Percentiles rank a stretch among this genome's conserved stretches.
These are phyloP conservation scores for Fusarium illudens DNA, from an alignment of 2,329 filamentous ascomycete genomes.

Conservation along the genomic window DNA sequence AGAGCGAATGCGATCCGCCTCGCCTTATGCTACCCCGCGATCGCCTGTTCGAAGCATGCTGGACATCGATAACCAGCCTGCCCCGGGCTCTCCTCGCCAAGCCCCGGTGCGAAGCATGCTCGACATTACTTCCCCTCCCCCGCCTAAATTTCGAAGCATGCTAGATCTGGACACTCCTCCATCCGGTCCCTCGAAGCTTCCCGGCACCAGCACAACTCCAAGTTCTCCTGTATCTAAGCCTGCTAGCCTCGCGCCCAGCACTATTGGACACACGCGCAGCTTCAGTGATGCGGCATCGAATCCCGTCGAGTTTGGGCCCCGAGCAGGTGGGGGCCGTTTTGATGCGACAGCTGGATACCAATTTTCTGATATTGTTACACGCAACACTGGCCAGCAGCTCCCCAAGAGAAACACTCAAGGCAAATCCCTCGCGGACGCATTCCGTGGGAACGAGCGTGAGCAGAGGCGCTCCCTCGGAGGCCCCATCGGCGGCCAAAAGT, in stretches of 20 bases:
- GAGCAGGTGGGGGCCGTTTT: constrained; percentile 38
- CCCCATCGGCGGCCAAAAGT: constrained; percentile 52
- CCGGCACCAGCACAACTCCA: constrained; percentile 47
- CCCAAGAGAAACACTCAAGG: constrained; percentile 62
- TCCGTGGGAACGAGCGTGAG: constrained; percentile 59
- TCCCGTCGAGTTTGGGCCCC: constrained; percentile 56
- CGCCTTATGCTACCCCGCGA: constrained; percentile 65
- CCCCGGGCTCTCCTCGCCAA: constrained; percentile 51
- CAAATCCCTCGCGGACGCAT: constrained; percentile 60
- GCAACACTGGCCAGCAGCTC: constrained; percentile 56
- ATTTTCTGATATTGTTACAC: constrained; percentile 67
- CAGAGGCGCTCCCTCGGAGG: constrained; percentile 52
- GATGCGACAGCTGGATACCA: constrained; percentile 66
- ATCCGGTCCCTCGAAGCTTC: constrained; percentile 29
- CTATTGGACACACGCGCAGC: constrained; percentile 53
- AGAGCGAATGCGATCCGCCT: constrained; percentile 56
- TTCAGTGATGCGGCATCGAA: constrained; percentile 63
- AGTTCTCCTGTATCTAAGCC: constrained; percentile 43
- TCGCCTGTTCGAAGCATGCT: constrained; percentile 70
- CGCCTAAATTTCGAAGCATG: constrained; percentile 60
- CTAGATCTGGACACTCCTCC: constrained; percentile 57
- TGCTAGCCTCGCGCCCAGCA: constrained; percentile 33
- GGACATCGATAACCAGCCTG: constrained; percentile 34
- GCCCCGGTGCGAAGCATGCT: constrained; percentile 68
- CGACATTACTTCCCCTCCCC: constrained; percentile 49